Percentiles rank a stretch among this genome's conserved stretches.
Evolutionary conservation across 352 stramenopile genomes (phyloP).

Genomic region (Phytopythium montanum): DNA sequence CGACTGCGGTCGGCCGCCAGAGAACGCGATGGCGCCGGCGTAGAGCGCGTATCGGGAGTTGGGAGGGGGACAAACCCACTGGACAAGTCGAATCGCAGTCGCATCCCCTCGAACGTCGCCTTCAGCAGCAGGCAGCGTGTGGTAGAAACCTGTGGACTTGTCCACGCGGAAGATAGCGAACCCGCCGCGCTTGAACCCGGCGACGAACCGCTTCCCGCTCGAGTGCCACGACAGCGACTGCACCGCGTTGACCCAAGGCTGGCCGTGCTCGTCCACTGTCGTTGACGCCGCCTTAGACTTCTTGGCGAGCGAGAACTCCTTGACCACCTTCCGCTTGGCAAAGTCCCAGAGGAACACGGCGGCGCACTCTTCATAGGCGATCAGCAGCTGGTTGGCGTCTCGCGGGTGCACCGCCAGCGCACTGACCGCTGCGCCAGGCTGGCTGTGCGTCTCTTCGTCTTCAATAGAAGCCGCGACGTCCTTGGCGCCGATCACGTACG

Average conservation of each 20-base stretch:
- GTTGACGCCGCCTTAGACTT: conserved; percentile 13
- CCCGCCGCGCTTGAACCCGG: conserved; percentile 55
- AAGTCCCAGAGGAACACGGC: conserved; percentile 65
- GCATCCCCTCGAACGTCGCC: conserved; percentile 2
- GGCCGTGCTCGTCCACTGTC: conserved; percentile 11
- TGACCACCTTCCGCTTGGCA: conserved; percentile 54
- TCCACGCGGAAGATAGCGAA: conserved; percentile 58
- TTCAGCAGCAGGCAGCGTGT: conserved; percentile 6
- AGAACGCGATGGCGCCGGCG: conserved; percentile 49
- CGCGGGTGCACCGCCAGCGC: conserved; percentile 54
- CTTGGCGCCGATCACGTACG: conserved; percentile 54
- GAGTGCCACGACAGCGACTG: conserved; percentile 72
- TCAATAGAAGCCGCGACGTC: conserved; percentile 18
- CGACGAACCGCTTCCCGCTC: conserved; percentile 73
- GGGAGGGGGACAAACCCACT: conserved; percentile 65
- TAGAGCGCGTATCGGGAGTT: conserved; percentile 44
- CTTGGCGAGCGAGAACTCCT: conserved; percentile 33
- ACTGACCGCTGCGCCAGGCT: conserved; percentile 24
- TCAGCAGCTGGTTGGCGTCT: conserved; percentile 56
- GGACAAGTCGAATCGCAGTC: conserved; percentile 37
- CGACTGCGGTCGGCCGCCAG: conserved; percentile 20
- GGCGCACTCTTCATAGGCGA: conserved; percentile 54
- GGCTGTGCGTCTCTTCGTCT: conserved; percentile 18
- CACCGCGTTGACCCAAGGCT: conserved; percentile 31
- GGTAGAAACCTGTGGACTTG: conserved; percentile 48